phyloP scores from a whole-genome alignment of 2,329 filamentous ascomycete species.

The Aspergillus uvarum region DNA sequence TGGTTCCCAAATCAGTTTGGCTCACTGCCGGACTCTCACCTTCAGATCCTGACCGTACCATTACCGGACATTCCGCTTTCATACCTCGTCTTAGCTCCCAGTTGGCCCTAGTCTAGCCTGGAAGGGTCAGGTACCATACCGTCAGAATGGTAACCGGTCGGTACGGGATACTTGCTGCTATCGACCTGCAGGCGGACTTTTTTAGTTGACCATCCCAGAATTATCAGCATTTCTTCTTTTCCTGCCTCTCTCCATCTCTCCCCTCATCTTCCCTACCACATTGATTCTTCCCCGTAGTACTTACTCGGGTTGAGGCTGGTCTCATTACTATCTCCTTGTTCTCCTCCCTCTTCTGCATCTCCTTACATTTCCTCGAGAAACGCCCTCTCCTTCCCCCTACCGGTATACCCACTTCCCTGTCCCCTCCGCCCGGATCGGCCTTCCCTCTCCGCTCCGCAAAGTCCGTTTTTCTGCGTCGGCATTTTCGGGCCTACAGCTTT shows the following conservation, averaged over 20 bases:
- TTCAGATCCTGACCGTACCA: background rate
- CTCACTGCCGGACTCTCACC: no score
- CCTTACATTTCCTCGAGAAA: background rate
- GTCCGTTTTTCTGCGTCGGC: conserved; percentile 20
- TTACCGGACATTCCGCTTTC: background rate
- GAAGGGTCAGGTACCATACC: background rate
- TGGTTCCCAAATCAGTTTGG: background rate
- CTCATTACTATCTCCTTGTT: conserved; percentile 3
- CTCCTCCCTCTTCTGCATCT: conserved; percentile 10
- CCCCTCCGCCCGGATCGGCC: conserved; percentile 9
- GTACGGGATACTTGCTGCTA: background rate
- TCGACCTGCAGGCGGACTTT: background rate
- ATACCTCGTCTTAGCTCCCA: background rate
- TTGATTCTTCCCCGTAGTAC: conserved; percentile 1
- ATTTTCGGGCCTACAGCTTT: conserved; percentile 11
- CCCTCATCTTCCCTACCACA: conserved; percentile 3
- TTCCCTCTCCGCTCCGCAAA: conserved; percentile 19
- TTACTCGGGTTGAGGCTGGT: background rate
- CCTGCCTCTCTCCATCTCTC: conserved; percentile 6
- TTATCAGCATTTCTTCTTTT: conserved; percentile 5
- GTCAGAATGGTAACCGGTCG: background rate
- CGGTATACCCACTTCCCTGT: background rate
- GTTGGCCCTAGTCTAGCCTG: background rate
- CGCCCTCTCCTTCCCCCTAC: conserved; percentile 1
- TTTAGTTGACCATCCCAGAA: conserved; percentile 14